Base-by-base conservation (phyloP, 345 rosid genomes). In the Ricinus communis region DNA sequence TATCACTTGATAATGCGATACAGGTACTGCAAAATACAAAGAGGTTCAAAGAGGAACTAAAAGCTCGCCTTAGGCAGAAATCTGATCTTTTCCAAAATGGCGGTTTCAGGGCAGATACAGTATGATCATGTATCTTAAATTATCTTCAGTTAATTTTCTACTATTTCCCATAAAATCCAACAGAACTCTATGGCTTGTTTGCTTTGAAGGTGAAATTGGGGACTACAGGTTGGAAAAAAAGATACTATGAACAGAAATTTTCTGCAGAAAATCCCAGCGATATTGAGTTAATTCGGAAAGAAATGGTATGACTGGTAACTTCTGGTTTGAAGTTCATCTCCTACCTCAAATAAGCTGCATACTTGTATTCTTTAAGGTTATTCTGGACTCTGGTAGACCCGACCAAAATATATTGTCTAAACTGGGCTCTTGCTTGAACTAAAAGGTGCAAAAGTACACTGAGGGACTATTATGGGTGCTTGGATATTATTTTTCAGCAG, bases 11-110 rank as follows among this genome's bases (percentile, higher is more conserved):
- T 51, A 51, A 21, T 51, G 55, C n/a, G n/a, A 5, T 51, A 74
- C 25, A 36, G 58, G 8, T 62, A 13, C 58, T 51, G 21, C 55
- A 58, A 59, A 75, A 76, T 28, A 70, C 75, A n/a, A 65, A 76
- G 24, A 75, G 76, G 15, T 58, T 80, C 28, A 69, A 72, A 38
- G 65, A 50, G 8, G 72, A 66, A 51, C 18, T 76, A 30, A 76
- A 66, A 27, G 45, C 54, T 11, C 22, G 45, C 27, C 55, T 76
- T 31, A 16, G 65, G 36, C 56, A 72, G 40, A 65, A 68, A 63
- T 41, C 69, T 0, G 77, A 80, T 72, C 65, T 69, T 28, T 69
- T 68, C 46, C 66, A 58, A 30, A 53, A 43, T 51, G 69, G 75
- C 10, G 53, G 51, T 57, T 27, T 57, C 0, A 24, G 55, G 18